Percentiles rank a stretch among this genome's conserved stretches.
Evolutionary conservation across 495 filamentous ascomycete species (phyloP).

Genomic region (Aspergillus funiculosus): DNA sequence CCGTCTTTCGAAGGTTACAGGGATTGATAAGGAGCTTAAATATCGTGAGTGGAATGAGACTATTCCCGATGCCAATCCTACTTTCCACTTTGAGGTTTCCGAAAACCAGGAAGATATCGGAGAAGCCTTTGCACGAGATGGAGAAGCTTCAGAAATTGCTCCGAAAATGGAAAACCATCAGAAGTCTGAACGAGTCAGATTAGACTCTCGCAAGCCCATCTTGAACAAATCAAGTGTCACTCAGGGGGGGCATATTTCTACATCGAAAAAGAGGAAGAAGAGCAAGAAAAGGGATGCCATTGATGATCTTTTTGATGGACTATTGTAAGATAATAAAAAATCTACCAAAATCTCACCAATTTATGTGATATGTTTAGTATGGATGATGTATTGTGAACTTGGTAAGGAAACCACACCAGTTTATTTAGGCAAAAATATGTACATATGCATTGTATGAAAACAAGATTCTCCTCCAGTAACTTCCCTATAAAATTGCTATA

Average conservation of each 20-base stretch:
- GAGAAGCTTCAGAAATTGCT: background rate
- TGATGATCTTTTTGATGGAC: slow-evolving; percentile 54
- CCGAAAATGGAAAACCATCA: background rate
- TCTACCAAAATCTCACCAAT: background rate
- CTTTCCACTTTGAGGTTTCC: background rate
- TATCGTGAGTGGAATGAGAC: background rate
- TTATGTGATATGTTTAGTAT: background rate
- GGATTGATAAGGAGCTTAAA: slow-evolving; percentile 23
- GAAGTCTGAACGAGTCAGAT: background rate
- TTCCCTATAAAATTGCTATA: background rate
- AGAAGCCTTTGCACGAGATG: slow-evolving; percentile 26
- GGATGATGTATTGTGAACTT: background rate
- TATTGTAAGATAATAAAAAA: slow-evolving; percentile 34
- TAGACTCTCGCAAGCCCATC: background rate
- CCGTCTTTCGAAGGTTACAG: slow-evolving; percentile 47
- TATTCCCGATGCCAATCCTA: background rate
- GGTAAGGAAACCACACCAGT: background rate
- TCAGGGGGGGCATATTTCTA: background rate
- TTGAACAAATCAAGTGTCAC: slow-evolving; percentile 11
- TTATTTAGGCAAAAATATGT: background rate
- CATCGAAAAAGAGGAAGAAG: slow-evolving; percentile 31
- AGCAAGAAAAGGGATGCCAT: slow-evolving; percentile 53
- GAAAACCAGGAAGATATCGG: slow-evolving; percentile 28
- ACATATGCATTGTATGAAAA: background rate
- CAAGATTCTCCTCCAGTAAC: background rate